Conservation (phyloP, 257 asterid species). For the Plantago major region DNA sequence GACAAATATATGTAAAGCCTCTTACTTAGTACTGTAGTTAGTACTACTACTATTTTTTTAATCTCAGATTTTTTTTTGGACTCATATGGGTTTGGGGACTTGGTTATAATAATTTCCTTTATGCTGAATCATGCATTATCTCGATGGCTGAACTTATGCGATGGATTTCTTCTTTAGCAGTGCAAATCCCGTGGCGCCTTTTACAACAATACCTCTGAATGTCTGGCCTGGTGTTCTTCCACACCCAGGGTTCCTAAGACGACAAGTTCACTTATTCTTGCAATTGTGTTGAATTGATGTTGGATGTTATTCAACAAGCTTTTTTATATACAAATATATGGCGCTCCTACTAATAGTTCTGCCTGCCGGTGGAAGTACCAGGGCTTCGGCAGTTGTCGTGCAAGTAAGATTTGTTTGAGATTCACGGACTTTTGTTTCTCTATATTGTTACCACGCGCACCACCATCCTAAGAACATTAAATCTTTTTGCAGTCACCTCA, state of each 20-base stretch:
- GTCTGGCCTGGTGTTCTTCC: conserved; percentile 45
- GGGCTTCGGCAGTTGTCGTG: conserved; percentile 22
- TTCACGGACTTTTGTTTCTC: no score
- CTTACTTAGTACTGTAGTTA: no score
- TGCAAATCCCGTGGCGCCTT: conserved; percentile 29
- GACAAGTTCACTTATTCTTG: conserved; percentile 8
- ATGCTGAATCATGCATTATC: background rate
- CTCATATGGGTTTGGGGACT: background rate
- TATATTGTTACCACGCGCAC: no score
- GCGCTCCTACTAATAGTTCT: conserved; percentile 24
- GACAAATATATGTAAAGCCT: conserved; percentile 34
- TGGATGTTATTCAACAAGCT: conserved; percentile 18
- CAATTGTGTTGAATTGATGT: background rate
- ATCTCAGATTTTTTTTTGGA: no score
- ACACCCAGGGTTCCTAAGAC: conserved; percentile 37
- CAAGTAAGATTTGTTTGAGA: no score
- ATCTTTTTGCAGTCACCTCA: conserved; percentile 36
- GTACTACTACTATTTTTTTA: no score
- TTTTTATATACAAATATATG: conserved; percentile 31
- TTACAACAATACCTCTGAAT: conserved; percentile 27
- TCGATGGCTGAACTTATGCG: conserved; percentile 2
- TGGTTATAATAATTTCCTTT: no score
- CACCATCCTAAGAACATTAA: no score
- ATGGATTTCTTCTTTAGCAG: conserved; percentile 31
- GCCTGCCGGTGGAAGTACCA: conserved; percentile 32